Evolutionary conservation across 2,329 filamentous ascomycete species (phyloP).

Genomic region (Alternaria triticimaculans): DNA sequence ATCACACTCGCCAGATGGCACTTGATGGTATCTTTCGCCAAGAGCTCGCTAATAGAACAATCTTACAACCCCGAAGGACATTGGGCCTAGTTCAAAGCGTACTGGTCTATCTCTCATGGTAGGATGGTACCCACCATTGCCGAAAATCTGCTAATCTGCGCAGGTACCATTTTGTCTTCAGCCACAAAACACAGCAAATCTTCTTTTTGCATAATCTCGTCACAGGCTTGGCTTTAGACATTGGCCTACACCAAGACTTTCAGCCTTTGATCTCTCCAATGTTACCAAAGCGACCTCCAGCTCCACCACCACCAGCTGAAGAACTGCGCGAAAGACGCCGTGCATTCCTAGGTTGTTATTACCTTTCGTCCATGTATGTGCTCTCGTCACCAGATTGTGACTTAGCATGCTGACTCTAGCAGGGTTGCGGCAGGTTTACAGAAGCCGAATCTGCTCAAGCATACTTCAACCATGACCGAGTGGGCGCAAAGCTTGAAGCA

Average conservation of each 20-base stretch:
- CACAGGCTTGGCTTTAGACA: constrained; percentile 40
- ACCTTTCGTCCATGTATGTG: constrained; percentile 40
- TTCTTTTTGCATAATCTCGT: constrained; percentile 42
- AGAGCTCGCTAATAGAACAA: constrained; percentile 43
- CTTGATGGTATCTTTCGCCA: constrained; percentile 37
- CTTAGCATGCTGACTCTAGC: neutral
- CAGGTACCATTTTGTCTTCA: constrained; percentile 47
- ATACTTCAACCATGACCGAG: constrained; percentile 37
- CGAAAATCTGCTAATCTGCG: neutral
- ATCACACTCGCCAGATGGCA: constrained; percentile 32
- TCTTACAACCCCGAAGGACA: constrained; percentile 36
- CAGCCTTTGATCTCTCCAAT: constrained; percentile 22
- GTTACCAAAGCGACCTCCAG: constrained; percentile 13
- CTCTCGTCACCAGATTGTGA: neutral
- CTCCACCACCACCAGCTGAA: constrained; percentile 14
- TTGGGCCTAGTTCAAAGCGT: constrained; percentile 42
- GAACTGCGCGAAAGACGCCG: constrained; percentile 38
- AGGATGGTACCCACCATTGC: neutral
- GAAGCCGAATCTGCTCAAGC: constrained; percentile 42
- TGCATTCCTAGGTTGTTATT: constrained; percentile 44
- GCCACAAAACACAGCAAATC: constrained; percentile 45
- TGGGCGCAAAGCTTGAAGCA: constrained; percentile 29
- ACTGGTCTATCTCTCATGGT: constrained; percentile 45
- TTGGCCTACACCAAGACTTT: constrained; percentile 34
- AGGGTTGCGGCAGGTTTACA: constrained; percentile 39